phyloP scores from a whole-genome alignment of 1,139 yeast genomes.

The Saccharomyces hybrid region DNA sequence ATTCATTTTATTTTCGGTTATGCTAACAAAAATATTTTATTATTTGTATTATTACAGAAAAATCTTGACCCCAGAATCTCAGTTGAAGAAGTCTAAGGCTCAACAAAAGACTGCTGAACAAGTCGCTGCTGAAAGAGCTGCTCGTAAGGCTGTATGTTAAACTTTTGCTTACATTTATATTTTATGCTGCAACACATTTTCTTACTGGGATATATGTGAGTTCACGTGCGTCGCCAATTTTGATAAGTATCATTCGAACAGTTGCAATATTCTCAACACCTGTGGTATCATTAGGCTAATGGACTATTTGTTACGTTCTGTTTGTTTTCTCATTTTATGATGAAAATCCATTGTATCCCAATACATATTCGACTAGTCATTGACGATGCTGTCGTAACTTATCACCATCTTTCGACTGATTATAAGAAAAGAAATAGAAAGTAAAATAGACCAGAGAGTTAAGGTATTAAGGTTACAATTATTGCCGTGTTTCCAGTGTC shows the following conservation, averaged over 20 bases:
- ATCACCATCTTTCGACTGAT: conserved; percentile 99
- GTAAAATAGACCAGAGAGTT: not conserved
- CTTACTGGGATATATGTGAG: not conserved
- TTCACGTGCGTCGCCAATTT: not conserved
- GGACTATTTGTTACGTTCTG: conserved; percentile 2
- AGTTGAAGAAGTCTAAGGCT: conserved; percentile 90
- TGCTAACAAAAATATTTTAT: not conserved
- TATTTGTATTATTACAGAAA: conserved; percentile 24
- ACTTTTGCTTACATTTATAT: not conserved
- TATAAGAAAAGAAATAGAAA: not conserved
- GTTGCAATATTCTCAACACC: not conserved
- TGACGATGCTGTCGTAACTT: conserved; percentile 78
- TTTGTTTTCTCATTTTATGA: conserved; percentile 19
- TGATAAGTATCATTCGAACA: not conserved
- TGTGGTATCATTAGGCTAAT: not conserved
- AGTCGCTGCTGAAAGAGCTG: conserved; percentile 81
- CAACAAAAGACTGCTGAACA: conserved; percentile 80
- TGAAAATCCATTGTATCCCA: conserved; percentile 46
- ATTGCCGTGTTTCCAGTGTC: not conserved
- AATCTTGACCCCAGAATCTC: conserved; percentile 77
- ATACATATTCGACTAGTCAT: conserved; percentile 57
- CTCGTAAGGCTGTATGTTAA: conserved; percentile 52
- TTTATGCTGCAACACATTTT: not conserved
- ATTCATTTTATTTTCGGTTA: not conserved
- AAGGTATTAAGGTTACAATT: not conserved